A percentile compares a stretch with the other conserved stretches of the same genome.
phyloP scores from a whole-genome alignment of 495 filamentous ascomycete species.

The Xylaria sp. region DNA sequence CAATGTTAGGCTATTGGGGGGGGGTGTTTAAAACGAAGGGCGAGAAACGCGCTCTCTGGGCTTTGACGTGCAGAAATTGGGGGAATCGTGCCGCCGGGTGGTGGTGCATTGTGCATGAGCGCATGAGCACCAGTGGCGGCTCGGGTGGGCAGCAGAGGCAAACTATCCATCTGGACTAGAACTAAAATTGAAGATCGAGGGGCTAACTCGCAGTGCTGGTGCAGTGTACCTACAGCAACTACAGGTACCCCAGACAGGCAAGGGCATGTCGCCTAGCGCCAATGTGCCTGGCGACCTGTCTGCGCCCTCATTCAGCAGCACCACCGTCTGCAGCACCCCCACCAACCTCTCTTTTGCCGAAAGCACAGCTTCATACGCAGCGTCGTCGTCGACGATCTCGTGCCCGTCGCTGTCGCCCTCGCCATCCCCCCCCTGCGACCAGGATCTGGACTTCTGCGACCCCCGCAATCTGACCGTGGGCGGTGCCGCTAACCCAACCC shows the following conservation, averaged over 20 bases:
- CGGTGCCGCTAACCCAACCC: conserved; percentile 54
- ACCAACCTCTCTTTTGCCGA: conserved; percentile 24
- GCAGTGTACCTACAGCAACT: conserved; percentile 79
- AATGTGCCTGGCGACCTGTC: conserved; percentile 70
- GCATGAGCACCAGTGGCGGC: no score
- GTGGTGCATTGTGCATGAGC: conserved; percentile 21
- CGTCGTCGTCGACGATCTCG: conserved; percentile 42
- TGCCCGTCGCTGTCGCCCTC: conserved; percentile 88
- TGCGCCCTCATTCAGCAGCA: conserved; percentile 2
- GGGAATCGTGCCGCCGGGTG: background rate
- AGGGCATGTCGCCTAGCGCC: conserved; percentile 64
- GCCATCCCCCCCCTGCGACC: conserved; percentile 71
- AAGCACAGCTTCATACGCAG: conserved; percentile 19
- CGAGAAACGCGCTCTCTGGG: background rate
- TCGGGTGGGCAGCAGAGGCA: background rate
- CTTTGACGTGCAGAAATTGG: background rate
- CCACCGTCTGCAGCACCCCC: conserved; percentile 38
- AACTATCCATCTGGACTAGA: background rate
- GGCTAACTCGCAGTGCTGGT: conserved; percentile 46
- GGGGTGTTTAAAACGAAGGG: no score
- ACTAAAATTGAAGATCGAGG: conserved; percentile 21
- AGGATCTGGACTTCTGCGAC: conserved; percentile 88
- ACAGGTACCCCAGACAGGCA: conserved; percentile 39
- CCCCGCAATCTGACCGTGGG: conserved; percentile 89
- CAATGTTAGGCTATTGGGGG: background rate